Conservation (phyloP, 768 basidiomycete genomes). For the Boletellus emodensis region DNA sequence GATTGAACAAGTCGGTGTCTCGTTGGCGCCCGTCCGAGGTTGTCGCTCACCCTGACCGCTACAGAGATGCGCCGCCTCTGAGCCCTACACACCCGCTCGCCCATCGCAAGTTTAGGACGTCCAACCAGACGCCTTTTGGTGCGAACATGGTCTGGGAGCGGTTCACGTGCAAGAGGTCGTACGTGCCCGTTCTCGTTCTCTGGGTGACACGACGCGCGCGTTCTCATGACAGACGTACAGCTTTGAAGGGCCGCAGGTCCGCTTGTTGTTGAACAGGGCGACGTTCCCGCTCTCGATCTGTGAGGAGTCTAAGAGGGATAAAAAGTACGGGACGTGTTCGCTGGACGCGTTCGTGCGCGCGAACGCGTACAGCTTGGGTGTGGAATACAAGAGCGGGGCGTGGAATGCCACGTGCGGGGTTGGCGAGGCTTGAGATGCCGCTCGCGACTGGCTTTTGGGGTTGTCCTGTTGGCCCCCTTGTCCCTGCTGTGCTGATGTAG, state of each 20-base stretch:
- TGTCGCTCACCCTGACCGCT: neutral
- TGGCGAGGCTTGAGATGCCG: too few relatives aligned
- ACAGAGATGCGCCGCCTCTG: constrained; percentile 33
- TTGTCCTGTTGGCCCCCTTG: too few relatives aligned
- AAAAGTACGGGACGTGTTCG: constrained; percentile 32
- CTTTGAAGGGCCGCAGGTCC: constrained; percentile 31
- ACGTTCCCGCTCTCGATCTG: constrained; percentile 36
- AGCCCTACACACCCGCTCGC: constrained; percentile 22
- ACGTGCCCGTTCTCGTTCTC: neutral
- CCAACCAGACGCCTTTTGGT: constrained; percentile 40
- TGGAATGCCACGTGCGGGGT: neutral
- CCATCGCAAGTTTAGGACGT: constrained; percentile 36
- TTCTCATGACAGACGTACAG: constrained; percentile 1
- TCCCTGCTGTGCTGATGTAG: too few relatives aligned
- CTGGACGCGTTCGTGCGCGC: constrained; percentile 30
- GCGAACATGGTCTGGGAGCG: constrained; percentile 43
- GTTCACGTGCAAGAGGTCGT: neutral
- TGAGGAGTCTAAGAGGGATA: constrained; percentile 23
- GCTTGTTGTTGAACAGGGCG: constrained; percentile 36
- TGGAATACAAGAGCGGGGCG: neutral
- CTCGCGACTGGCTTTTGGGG: too few relatives aligned
- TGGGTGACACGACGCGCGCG: too few relatives aligned
- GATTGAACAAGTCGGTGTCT: constrained; percentile 33
- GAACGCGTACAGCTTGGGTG: constrained; percentile 14
- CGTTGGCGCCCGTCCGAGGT: too few relatives aligned